These are phyloP conservation scores for Atkinsonella texensis DNA, from an alignment of 2,329 filamentous ascomycete genomes.

Conservation along the genomic window DNA sequence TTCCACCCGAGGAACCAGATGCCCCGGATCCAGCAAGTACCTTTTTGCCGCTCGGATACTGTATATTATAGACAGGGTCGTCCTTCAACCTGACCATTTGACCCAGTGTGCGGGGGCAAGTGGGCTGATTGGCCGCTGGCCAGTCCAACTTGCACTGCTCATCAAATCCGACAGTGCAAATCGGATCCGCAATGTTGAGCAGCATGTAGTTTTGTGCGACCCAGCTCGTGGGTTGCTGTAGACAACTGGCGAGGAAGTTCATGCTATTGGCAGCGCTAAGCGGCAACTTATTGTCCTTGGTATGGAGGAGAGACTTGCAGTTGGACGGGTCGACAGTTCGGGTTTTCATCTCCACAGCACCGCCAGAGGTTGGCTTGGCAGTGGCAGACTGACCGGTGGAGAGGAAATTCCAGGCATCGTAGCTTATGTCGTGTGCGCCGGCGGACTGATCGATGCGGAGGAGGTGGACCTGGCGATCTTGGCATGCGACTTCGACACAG, in stretches of 20 bases:
- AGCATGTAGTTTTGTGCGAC: constrained; percentile 35
- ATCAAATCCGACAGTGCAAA: constrained; percentile 33
- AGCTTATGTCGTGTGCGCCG: constrained; percentile 46
- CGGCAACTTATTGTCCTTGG: constrained; percentile 25
- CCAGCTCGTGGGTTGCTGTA: constrained; percentile 29
- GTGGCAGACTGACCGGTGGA: constrained; percentile 33
- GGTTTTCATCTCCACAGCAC: constrained; percentile 34
- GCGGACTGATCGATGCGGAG: constrained; percentile 45
- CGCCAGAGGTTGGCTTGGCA: constrained; percentile 33
- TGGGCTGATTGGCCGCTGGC: constrained; percentile 31
- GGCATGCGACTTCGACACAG: constrained; percentile 40
- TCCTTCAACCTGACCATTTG: constrained; percentile 20
- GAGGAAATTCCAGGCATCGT: constrained; percentile 53
- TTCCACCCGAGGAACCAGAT: not conserved
- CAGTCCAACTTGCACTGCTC: constrained; percentile 34
- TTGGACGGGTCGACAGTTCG: constrained; percentile 30
- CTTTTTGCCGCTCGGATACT: constrained; percentile 31
- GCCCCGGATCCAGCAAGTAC: constrained; percentile 21
- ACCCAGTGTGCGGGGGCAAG: constrained; percentile 31
- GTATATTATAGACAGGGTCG: constrained; percentile 33
- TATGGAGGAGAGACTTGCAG: constrained; percentile 37
- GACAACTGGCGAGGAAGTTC: constrained; percentile 37
- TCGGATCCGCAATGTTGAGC: constrained; percentile 38
- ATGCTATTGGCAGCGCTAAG: constrained; percentile 39
- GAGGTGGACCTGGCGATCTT: constrained; percentile 41